Percentiles rank a stretch among this genome's conserved stretches.
These are phyloP conservation scores for Acanthamoeba divionensis DNA, from an alignment of 208 protist species.

Conservation along the genomic window DNA sequence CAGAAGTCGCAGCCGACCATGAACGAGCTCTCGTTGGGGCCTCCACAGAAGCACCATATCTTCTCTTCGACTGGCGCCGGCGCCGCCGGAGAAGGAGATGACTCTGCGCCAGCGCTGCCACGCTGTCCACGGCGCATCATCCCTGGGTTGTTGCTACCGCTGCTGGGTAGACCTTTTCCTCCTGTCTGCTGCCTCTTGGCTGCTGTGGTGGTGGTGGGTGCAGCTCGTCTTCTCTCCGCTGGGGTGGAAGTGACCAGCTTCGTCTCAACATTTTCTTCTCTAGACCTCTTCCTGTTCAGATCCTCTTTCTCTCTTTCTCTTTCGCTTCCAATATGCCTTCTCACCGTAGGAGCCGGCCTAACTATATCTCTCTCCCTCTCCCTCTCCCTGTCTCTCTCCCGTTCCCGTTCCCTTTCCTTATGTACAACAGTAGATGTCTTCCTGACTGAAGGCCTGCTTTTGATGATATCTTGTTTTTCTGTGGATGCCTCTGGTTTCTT, in stretches of 20 bases:
- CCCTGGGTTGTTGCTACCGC: not conserved
- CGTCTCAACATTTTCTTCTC: not conserved
- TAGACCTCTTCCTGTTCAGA: not conserved
- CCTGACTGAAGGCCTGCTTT: too few relatives aligned
- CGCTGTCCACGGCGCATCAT: not conserved
- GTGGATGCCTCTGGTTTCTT: too few relatives aligned
- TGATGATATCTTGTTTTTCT: too few relatives aligned
- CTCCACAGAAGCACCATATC: conserved; percentile 3
- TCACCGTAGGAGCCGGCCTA: too few relatives aligned
- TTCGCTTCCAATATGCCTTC: too few relatives aligned
- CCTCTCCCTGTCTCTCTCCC: not conserved
- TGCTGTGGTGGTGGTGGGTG: not conserved
- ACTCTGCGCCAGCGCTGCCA: not conserved
- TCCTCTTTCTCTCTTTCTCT: not conserved
- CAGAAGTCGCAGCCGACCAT: conserved; percentile 28
- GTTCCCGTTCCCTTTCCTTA: not conserved
- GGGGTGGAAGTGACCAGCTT: not conserved
- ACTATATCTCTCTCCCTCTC: too few relatives aligned
- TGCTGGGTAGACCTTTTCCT: not conserved
- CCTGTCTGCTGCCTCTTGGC: not conserved
- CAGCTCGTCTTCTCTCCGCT: not conserved
- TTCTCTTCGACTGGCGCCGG: too few relatives aligned
- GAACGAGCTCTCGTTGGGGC: not conserved
- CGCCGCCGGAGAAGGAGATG: too few relatives aligned
- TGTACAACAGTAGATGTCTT: too few relatives aligned